A percentile compares a stretch with the other conserved stretches of the same genome.
These are phyloP conservation scores for Coemansia sp. DNA, from an alignment of 192 early-diverging fungal species.

Conservation along the genomic window DNA sequence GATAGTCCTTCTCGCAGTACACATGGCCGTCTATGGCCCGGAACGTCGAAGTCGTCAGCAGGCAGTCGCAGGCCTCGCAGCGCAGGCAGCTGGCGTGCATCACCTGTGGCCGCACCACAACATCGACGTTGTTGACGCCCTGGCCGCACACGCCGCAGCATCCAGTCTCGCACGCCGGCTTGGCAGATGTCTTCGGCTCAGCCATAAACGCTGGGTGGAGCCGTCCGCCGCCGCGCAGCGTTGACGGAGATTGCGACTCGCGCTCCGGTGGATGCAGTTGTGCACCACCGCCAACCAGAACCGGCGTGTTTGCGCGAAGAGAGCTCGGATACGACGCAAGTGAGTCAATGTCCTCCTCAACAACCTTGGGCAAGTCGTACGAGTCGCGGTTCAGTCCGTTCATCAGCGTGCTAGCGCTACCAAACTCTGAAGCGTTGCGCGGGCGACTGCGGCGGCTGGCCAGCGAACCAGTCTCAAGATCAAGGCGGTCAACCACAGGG, in stretches of 20 bases:
- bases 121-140: conserved; percentile 39
- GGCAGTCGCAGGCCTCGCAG: conserved; percentile 51
- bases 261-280: not conserved
- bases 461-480: conserved; percentile 43
- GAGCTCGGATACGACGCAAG: conserved; percentile 41
- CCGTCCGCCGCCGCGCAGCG: conserved; percentile 38
- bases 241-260: conserved; percentile 14
- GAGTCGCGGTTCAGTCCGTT: conserved; percentile 20
- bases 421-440: conserved; percentile 39
- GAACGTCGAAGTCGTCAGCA: conserved; percentile 51
- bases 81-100: conserved; percentile 53
- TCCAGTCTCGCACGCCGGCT: conserved; percentile 26
- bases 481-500: conserved; percentile 42
- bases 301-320: conserved; percentile 23
- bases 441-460: conserved; percentile 39
- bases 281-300: conserved; percentile 35
- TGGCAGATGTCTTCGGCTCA: not conserved
- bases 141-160: conserved; percentile 51
- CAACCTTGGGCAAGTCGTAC: conserved; percentile 46
- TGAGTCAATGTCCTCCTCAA: conserved; percentile 53
- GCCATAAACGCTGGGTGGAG: conserved; percentile 18
- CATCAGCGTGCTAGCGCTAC: conserved; percentile 51
- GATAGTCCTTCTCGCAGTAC: conserved; percentile 50
- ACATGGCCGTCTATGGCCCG: conserved; percentile 50
- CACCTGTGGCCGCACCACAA: conserved; percentile 46